Evolutionary conservation across 2,329 filamentous ascomycete species (phyloP), one percentile per base, ranked within the genome.

Genomic region (Mycosphaerella arachidis): DNA sequence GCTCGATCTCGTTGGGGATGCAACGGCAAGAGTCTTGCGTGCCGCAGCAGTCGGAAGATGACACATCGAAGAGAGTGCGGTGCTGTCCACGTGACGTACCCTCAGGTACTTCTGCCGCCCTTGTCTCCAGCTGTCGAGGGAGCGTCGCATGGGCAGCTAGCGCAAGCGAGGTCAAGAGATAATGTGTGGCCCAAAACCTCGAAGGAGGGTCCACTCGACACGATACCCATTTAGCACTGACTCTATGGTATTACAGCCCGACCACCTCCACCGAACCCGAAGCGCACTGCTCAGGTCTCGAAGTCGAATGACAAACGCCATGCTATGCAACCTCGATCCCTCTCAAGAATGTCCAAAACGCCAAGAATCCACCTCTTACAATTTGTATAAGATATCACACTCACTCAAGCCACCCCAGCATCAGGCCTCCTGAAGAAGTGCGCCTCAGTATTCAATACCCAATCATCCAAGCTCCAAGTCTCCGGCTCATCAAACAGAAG

Each of bases 401-500:
- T n/a, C 40, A 13, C 16, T 53, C 24, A 30, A 16, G 18, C 30
- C 33, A 5, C 9, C 10, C 20, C 50, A n/a, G 46, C 18, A 50
- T 58, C 57, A 53, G 67, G 65, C 40, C 69, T 40, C 54, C 54
- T 51, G 30, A 83, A 75, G 13, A 80, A 79, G 73, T 84, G 81
- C 37, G 81, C 81, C 64, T 82, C 81, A 0, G 81, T 83, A 67
- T 82, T 84, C 70, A 88, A 75, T 43, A 90, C 85, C 71, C 79
- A 90, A 8, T 89, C 82, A 71, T 91, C 88, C 68, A 91, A 72
- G 68, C 80, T 87, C 45, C 89, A 77, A 31, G 86, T 67, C n/a
- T 82, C 79, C 0, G 88, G 86, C 58, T 86, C 82, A 24, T 85
- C 85, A 72, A 90, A 96, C 53, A 96, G 80, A 58, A 96, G 74